These are phyloP conservation scores for Zygnema cylindricum DNA, from an alignment of 139 green algal genomes.

Conservation along the genomic window DNA sequence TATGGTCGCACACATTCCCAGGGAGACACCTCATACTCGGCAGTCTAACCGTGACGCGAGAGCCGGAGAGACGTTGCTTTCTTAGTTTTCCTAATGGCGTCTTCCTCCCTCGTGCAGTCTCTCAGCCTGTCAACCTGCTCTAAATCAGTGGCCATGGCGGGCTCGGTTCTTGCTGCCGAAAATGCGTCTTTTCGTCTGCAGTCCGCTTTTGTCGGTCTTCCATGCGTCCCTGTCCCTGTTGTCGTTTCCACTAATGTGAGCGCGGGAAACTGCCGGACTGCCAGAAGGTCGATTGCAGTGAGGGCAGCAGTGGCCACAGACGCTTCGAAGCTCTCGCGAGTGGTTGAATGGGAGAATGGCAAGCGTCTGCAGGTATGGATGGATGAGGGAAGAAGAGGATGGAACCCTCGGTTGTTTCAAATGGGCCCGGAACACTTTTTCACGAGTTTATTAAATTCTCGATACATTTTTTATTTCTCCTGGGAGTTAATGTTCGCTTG, in stretches of 20 bases:
- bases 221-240: neutral
- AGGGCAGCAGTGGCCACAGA: conserved; percentile 59
- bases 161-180: too few relatives aligned
- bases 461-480: neutral
- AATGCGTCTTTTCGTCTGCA: neutral
- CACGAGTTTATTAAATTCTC: too few relatives aligned
- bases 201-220: neutral
- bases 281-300: neutral
- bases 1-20: too few relatives aligned
- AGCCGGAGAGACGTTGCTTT: too few relatives aligned
- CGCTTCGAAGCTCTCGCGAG: conserved; percentile 41
- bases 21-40: too few relatives aligned
- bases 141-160: neutral
- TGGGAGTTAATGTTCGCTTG: neutral
- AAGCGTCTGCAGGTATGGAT: conserved; percentile 65
- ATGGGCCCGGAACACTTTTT: too few relatives aligned
- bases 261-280: neutral
- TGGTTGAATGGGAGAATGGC: conserved; percentile 51
- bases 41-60: too few relatives aligned
- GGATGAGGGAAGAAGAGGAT: too few relatives aligned
- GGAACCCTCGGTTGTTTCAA: too few relatives aligned
- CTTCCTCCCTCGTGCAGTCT: too few relatives aligned
- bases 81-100: too few relatives aligned
- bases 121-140: too few relatives aligned
- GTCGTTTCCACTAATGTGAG: neutral